Evolutionary conservation across 2,329 filamentous ascomycete species (phyloP), one percentile per base, ranked within the genome.

Genomic region (Clonostachys sp.): DNA sequence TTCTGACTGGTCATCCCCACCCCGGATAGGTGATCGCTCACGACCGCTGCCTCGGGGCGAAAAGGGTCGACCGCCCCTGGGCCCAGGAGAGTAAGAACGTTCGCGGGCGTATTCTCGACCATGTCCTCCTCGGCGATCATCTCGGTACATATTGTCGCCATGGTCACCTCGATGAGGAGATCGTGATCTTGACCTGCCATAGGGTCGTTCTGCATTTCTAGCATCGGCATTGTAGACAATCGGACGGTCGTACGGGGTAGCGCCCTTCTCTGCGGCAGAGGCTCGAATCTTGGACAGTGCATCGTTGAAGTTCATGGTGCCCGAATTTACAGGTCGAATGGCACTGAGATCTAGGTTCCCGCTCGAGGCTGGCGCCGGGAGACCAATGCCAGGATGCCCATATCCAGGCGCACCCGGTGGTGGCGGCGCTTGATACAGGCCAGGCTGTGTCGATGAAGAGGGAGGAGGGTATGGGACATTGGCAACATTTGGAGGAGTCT

Each of bases 281-380:
- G 85, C 87, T 63, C 88, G 87, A 42, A 89, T 90, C 63, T 91
- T 89, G 38, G 90, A 88, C 57, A 95, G 85, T 44, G 89, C 87
- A 64, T 95, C 89, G 49, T 86, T 81, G 53, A 95, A 85, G 65
- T 85, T 92, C 57, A 95, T 85, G 17, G 86, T 89, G 49, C 90
- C 90, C 33, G 87, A 88, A 62, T 80, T 89, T 47, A 86, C 79
- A 5, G 90, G 89, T 58, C 87, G 87, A 61, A 94, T 89, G 47
- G 81, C 78, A 67, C 86, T 91, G 45, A 95, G 69, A 61, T 95
- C 89, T 52, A 95, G 74, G 56, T 81, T 91, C 45, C 89, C 89
- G 50, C 86, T 87, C 48, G 78, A 78, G 6, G 85, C 81, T 3
- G 88, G 87, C 55, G 84, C 83, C 4, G 87, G 86, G 33, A 86